A percentile compares a stretch with the other conserved stretches of the same genome.
These are phyloP conservation scores for Ophiostoma novo-ulmi DNA, from an alignment of 2,329 filamentous ascomycete genomes.

Conservation along the genomic window DNA sequence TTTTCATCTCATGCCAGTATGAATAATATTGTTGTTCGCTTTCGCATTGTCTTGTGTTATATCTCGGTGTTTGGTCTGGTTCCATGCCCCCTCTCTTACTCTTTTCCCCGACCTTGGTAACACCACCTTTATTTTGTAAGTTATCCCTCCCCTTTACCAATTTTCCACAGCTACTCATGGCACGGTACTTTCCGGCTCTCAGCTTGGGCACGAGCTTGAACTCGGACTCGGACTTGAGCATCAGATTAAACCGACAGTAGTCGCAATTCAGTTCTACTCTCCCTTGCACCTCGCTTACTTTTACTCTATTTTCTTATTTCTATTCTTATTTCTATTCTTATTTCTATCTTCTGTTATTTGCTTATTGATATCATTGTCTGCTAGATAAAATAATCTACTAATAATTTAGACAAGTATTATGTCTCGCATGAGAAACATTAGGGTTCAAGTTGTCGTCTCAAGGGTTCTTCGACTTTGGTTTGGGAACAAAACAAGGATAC, in stretches of 20 bases:
- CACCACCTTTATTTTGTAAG: neutral
- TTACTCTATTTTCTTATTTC: neutral
- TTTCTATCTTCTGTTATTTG: too few relatives aligned
- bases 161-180: neutral
- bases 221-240: neutral
- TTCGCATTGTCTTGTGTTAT: neutral
- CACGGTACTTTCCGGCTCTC: neutral
- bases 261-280: neutral
- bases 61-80: neutral
- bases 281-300: neutral
- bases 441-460: neutral
- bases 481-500: neutral
- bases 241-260: neutral
- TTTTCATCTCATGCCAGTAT: neutral
- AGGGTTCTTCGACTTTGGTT: neutral
- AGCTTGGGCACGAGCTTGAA: neutral
- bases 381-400: too few relatives aligned
- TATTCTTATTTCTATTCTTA: neutral
- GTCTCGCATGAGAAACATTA: conserved; percentile 7
- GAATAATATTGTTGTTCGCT: neutral
- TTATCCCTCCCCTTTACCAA: neutral
- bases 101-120: neutral
- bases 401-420: neutral
- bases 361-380: neutral
- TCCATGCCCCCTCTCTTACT: neutral